Evolutionary conservation across 768 basidiomycete genomes (phyloP), one percentile per base, ranked within the genome.

Genomic region (Russula vinacea): DNA sequence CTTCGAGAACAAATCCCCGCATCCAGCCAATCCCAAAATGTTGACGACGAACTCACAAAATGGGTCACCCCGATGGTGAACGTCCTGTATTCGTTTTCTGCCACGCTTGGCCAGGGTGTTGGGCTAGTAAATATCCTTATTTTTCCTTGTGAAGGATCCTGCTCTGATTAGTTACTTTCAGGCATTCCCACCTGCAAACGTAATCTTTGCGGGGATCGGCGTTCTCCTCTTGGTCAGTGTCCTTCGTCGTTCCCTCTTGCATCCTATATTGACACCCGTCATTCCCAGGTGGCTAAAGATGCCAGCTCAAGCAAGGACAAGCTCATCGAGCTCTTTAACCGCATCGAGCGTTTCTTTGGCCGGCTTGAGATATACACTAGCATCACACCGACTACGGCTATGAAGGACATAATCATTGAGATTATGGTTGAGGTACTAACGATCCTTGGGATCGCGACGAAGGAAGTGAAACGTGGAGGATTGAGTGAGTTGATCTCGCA

Each of bases 401-500:
- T 39, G 39, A 39, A 0, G 39, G 39, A 11, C 14, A 39, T 16
- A 9, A 39, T 39, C 1, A 16, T 39, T 39, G 39, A 39, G 7
- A 39, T 39, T 16, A 39, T 39, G 39, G 39, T 39, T 14, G 39
- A 39, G 22, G 51, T 60, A 9, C 50, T 60, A 5, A n/a, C 35
- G 4, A 53, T 60, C 26, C 16, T 60, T 6, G 39, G 16, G 29
- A 16, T 39, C 5, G 35, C 35, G 2, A 60, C 58, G 0, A 50
- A 60, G 22, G 49, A 60, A 32, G 7, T 35, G 29, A 57, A 57
- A 22, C 56, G 29, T 0, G 56, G 56, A 29, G 44, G 55, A 40
- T 19, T 50, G 47, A 58, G 58, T 58, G 32, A 49, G 58, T 39
- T 22, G 16, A 17, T n/a, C n/a, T n/a, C n/a, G n/a, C n/a, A n/a